These are phyloP conservation scores for Carex pumila DNA, from an alignment of 176 grass and related monocot genomes.

Conservation along the genomic window DNA sequence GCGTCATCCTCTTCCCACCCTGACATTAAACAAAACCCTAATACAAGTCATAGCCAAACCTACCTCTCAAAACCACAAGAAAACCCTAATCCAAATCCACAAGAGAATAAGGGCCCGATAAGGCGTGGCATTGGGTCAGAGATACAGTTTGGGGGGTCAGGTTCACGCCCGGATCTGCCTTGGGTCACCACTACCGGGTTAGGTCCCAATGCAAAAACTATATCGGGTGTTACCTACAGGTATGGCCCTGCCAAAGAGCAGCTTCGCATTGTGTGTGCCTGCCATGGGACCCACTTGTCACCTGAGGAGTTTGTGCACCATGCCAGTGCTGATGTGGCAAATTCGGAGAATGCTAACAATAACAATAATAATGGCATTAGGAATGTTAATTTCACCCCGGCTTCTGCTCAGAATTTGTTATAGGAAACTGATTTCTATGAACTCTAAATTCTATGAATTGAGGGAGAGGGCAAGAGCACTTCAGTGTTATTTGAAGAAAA, in stretches of 20 bases:
- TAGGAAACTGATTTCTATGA: too few relatives aligned
- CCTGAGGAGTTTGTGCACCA: constrained; percentile 69
- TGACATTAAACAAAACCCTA: constrained; percentile 39
- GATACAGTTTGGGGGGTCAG: constrained; percentile 79
- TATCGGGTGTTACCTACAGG: constrained; percentile 96
- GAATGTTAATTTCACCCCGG: neutral
- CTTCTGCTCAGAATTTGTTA: too few relatives aligned
- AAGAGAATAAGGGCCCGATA: constrained; percentile 47
- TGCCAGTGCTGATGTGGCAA: constrained; percentile 40
- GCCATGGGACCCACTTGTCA: constrained; percentile 77
- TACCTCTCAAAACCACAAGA: constrained; percentile 9
- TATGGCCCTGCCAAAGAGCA: constrained; percentile 54
- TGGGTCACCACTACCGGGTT: constrained; percentile 77
- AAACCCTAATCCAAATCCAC: constrained; percentile 9
- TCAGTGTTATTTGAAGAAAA: neutral
- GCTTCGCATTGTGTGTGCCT: constrained; percentile 81
- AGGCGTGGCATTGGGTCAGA: constrained; percentile 62
- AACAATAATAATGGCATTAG: neutral
- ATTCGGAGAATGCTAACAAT: neutral
- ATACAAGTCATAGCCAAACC: constrained; percentile 16
- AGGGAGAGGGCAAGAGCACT: neutral
- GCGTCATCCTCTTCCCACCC: constrained; percentile 39
- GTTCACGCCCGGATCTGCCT: constrained; percentile 77
- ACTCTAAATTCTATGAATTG: neutral
- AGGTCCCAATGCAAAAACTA: constrained; percentile 65